Evolutionary conservation across 495 filamentous ascomycete genomes (phyloP).

Genomic region (Penicillium lividum): DNA sequence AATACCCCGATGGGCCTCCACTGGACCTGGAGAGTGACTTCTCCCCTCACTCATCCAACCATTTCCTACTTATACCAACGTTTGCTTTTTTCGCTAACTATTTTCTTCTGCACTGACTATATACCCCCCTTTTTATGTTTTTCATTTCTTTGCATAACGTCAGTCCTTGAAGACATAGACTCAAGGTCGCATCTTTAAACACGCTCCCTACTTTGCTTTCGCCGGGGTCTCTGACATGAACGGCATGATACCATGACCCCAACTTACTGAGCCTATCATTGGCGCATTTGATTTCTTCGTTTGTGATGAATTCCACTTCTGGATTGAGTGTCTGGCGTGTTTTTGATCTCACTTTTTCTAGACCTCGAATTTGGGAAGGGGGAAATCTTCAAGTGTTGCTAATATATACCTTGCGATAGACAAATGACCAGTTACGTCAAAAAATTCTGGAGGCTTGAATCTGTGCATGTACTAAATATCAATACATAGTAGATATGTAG

Average conservation of each 20-base stretch:
- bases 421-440: background rate
- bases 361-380: background rate
- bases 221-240: background rate
- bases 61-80: background rate
- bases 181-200: background rate
- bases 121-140: conserved; percentile 7
- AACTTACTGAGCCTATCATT: background rate
- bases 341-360: background rate
- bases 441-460: background rate
- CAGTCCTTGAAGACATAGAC: conserved; percentile 10
- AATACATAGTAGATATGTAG: too few relatives aligned
- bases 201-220: conserved; percentile 1
- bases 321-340: background rate
- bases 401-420: conserved; percentile 7
- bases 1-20: conserved; percentile 31
- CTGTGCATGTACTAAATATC: too few relatives aligned
- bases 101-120: conserved; percentile 4
- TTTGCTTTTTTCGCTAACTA: background rate
- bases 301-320: background rate
- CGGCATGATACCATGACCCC: conserved; percentile 9
- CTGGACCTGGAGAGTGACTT: conserved; percentile 24
- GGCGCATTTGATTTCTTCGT: background rate
- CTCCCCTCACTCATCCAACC: background rate
- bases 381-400: background rate
- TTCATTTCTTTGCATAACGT: conserved; percentile 11